Evolutionary conservation across 2,329 filamentous ascomycete species (phyloP).

Genomic region (Parafenestella ontariensis): DNA sequence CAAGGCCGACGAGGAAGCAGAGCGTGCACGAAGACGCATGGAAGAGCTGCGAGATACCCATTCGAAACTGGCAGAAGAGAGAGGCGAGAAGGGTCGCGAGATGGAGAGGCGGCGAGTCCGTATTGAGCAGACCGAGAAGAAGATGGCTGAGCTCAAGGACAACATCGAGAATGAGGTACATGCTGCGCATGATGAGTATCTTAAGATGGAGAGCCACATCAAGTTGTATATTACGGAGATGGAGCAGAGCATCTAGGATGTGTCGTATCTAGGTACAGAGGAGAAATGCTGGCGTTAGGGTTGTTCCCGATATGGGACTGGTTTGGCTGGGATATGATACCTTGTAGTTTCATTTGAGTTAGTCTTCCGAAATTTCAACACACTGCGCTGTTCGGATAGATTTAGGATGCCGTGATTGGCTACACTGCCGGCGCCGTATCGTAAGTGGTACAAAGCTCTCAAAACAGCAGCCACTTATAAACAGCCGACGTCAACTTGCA

Average conservation of each 20-base stretch:
- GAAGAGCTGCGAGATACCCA: constrained; percentile 84
- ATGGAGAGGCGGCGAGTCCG: constrained; percentile 91
- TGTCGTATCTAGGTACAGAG: not conserved
- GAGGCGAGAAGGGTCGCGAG: constrained; percentile 84
- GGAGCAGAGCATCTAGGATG: constrained; percentile 74
- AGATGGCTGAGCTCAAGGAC: constrained; percentile 98
- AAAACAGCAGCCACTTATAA: not conserved
- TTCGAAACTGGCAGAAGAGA: constrained; percentile 80
- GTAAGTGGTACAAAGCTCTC: not conserved
- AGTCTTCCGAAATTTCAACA: not conserved
- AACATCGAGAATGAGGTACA: constrained; percentile 96
- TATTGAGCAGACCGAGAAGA: constrained; percentile 98
- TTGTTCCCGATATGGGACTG: not conserved
- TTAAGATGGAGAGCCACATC: constrained; percentile 97
- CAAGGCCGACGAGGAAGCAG: constrained; percentile 80
- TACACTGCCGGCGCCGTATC: not conserved
- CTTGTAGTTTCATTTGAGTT: not conserved
- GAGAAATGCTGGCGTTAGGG: not conserved
- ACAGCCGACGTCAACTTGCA: not conserved
- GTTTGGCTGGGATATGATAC: not conserved
- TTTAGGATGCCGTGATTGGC: not conserved
- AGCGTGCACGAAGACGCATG: constrained; percentile 85
- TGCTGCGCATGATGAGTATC: constrained; percentile 88
- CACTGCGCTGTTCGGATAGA: too few species aligned
- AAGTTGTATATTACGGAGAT: constrained; percentile 98